A percentile compares a stretch with the other conserved stretches of the same genome.
Conservation (phyloP, 116 monocot species). For the Cymodocea nodosa region DNA sequence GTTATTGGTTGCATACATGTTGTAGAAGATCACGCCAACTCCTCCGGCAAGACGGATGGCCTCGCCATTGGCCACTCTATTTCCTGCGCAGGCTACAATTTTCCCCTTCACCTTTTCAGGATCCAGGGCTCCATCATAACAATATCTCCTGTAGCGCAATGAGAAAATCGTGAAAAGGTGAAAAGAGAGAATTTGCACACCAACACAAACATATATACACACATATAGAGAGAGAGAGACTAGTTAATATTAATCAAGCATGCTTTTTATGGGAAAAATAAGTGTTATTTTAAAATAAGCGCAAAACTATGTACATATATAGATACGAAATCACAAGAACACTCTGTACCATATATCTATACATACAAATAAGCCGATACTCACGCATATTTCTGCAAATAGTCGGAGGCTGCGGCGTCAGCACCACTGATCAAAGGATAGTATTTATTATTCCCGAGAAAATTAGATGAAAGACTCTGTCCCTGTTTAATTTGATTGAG, state of each 20-base stretch:
- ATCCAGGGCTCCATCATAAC: constrained; percentile 20
- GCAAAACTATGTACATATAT: neutral
- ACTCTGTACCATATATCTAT: neutral
- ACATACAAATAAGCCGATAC: neutral
- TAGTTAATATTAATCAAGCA: too few relatives aligned
- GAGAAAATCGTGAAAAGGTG: too few relatives aligned
- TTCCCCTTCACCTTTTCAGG: constrained; percentile 35
- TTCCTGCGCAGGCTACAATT: constrained; percentile 32
- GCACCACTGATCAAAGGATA: constrained; percentile 38
- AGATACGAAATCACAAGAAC: neutral
- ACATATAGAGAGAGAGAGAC: too few relatives aligned
- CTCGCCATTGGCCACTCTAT: constrained; percentile 10
- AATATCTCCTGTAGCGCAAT: constrained; percentile 15
- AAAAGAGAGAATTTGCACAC: too few relatives aligned
- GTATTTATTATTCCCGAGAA: constrained; percentile 18
- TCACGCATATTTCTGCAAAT: constrained; percentile 22
- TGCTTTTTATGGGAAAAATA: neutral
- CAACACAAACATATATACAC: too few relatives aligned
- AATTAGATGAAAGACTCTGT: constrained; percentile 29
- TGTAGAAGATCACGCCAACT: constrained; percentile 33
- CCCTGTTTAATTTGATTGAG: constrained; percentile 17
- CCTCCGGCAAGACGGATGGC: constrained; percentile 31
- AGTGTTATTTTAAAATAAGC: too few relatives aligned
- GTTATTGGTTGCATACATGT: too few relatives aligned
- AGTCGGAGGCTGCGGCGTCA: constrained; percentile 22